Conservation (phyloP, 176 grass and related monocot genomes). For the Oryza australiensis region DNA sequence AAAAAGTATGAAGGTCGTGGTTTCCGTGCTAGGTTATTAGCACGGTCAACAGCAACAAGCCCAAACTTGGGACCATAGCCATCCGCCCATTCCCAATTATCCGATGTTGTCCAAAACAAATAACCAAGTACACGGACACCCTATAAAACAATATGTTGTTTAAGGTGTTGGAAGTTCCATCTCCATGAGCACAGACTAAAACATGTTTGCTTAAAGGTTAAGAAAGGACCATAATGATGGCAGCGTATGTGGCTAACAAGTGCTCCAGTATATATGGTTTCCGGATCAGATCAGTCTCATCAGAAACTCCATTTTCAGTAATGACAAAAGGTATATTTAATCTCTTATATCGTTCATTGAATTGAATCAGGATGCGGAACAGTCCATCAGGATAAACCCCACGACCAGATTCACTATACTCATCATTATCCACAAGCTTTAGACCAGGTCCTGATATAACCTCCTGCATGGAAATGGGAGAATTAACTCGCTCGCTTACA, state of each 20-base stretch:
- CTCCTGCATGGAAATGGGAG: conserved; percentile 53
- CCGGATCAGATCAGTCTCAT: conserved; percentile 89
- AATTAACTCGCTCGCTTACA: conserved; percentile 4
- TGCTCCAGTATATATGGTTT: conserved; percentile 92
- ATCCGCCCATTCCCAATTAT: conserved; percentile 99
- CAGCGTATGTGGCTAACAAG: conserved; percentile 77
- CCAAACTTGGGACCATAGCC: conserved; percentile 98
- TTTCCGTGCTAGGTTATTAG: conserved; percentile 75
- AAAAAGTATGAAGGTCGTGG: conserved; percentile 86
- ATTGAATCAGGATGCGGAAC: conserved; percentile 76
- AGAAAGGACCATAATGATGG: conserved; percentile 66
- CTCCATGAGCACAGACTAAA: conserved; percentile 16
- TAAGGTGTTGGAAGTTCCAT: conserved; percentile 12
- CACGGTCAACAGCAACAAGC: conserved; percentile 81
- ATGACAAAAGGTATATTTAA: conserved; percentile 86
- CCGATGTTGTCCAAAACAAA: conserved; percentile 96
- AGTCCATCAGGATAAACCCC: conserved; percentile 92
- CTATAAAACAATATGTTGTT: conserved; percentile 49
- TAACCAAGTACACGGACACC: conserved; percentile 90
- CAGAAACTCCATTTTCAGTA: conserved; percentile 96
- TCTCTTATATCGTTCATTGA: conserved; percentile 83
- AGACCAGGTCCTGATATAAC: conserved; percentile 95
- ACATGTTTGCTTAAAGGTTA: neutral
- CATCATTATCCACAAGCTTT: conserved; percentile 72
- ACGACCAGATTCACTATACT: conserved; percentile 95